Evolutionary conservation across 805 yeast genomes (phyloP), one percentile per base, ranked within the genome.

Genomic region (Peterozyma toletana): DNA sequence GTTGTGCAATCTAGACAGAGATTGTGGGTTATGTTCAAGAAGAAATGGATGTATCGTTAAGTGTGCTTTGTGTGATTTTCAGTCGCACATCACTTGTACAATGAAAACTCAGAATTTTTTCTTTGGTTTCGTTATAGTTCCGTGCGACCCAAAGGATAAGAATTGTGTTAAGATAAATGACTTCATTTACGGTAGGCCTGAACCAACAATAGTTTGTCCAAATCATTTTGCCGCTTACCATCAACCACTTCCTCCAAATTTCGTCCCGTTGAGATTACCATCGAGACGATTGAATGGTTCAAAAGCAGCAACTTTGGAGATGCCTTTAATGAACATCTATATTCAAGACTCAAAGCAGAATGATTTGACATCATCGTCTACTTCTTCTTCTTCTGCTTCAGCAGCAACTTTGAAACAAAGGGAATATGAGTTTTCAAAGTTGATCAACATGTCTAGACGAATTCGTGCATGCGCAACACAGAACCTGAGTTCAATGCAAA

Each of bases 21-120:
- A 51, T 2, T 81, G 89, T 59, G 58, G 60, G 1, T 60, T 73
- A 1, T 75, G 85, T 48, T 59, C 63, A 9, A 53, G 63, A 9
- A 47, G 42, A 2, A 76, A 77, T 40, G 88, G 88, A 2, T 70
- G 77, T 0, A 55, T 79, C 38, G 52, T 67, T 1, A 52, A 50
- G 11, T 81, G 89, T 56, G 63, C 62, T 13, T 44, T 62, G 13
- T 80, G 86, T 53, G 50, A 60, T 2, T 56, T 53, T 39, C 44
- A 51, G 11, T 43, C 63, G 31, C 86, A 81, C 58, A 65, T 75
- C 1, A 80, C 80, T 0, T 83, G 88, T 66, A 81, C 81, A 11
- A 76, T 73, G 45, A 73, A 71, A 43, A 55, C 66, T 5, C 56
- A 64, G 0, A 65, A 66, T n/a, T 68, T 63, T 50, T 58, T 59